Base-by-base conservation (phyloP, 768 basidiomycete species). In the Cubamyces lactineus region DNA sequence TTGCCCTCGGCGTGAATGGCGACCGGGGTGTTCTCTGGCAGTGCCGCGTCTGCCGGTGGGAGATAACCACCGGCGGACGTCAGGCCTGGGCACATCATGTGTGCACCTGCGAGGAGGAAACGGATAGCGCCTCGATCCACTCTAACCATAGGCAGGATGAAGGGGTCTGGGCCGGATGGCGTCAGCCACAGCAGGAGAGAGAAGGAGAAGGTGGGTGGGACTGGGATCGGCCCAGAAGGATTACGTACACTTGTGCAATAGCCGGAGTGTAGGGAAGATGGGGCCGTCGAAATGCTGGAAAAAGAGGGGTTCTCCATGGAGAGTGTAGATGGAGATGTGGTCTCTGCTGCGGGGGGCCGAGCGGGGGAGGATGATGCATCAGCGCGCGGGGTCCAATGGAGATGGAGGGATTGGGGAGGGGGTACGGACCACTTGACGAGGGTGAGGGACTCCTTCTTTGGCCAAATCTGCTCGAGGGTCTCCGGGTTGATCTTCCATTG, bases 201-300 rank as follows among this genome's bases (percentile, higher is more conserved):
- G 40, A 52, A 41, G 26, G 24, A 24, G 58, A 17, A 11, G 19
- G 43, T 24, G 12, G 40, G 7, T 3, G 9, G 9, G 34, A 34
- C 5, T 4, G 9, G 34, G 34, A 34, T 34, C 11, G 34, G 34
- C 34, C 34, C 34, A 34, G 34, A 34, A 34, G 64, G 43, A 15
- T 62, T 43, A 67, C 75, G 65, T 72, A 96, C 97, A 99, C 80
- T 92, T 90, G 77, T 99, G 97, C 59, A 98, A 77, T 17, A 98
- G 73, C 63, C 89, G 83, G 65, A 99, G 79, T 1, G 95, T 96
- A 4, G 97, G 97, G 72, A 86, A 90, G 69, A 92, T 85, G 0
- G 94, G 94, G 0, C 93, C 96, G 75, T 99, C 96, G 72, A 92
- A 95, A 73, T 97, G 94, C 73, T 99, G 95, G 81, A 97, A 94